Conservation (phyloP, 306 rosid genomes). For the Vigna angularis region DNA sequence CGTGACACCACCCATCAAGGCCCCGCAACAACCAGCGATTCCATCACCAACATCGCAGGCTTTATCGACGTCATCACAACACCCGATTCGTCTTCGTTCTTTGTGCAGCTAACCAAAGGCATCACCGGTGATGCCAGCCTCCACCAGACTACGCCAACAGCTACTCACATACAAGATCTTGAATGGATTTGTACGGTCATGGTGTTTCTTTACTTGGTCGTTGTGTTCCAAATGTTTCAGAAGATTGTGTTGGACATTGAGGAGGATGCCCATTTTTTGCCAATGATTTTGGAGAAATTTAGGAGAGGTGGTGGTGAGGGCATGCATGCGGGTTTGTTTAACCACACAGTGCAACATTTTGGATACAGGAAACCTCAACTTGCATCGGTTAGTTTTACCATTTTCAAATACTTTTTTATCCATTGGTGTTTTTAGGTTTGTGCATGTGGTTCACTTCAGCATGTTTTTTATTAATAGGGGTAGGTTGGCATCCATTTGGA, state of each 20-base stretch:
- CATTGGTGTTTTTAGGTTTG: constrained; percentile 26
- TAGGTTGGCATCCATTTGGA: not conserved
- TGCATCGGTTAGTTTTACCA: constrained; percentile 71
- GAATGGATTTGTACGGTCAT: constrained; percentile 89
- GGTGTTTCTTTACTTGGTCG: constrained; percentile 79
- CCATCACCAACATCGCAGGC: no score
- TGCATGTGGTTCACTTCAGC: constrained; percentile 32
- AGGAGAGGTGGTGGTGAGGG: constrained; percentile 43
- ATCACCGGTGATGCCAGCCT: no score
- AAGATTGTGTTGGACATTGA: constrained; percentile 70
- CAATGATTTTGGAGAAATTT: constrained; percentile 76
- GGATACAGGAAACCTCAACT: constrained; percentile 88
- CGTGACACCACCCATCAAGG: no score
- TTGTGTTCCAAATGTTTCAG: constrained; percentile 81
- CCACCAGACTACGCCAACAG: no score
- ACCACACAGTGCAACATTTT: constrained; percentile 53
- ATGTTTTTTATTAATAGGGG: constrained; percentile 20
- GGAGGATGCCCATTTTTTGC: constrained; percentile 71
- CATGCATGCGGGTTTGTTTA: constrained; percentile 52
- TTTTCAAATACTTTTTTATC: not conserved
- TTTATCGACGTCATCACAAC: no score
- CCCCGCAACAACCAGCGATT: no score
- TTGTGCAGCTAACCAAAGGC: no score
- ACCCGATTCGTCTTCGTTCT: no score
- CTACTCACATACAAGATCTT: no score